Evolutionary conservation across 257 asterid species (phyloP).

Genomic region (Capsicum rhomboideum): DNA sequence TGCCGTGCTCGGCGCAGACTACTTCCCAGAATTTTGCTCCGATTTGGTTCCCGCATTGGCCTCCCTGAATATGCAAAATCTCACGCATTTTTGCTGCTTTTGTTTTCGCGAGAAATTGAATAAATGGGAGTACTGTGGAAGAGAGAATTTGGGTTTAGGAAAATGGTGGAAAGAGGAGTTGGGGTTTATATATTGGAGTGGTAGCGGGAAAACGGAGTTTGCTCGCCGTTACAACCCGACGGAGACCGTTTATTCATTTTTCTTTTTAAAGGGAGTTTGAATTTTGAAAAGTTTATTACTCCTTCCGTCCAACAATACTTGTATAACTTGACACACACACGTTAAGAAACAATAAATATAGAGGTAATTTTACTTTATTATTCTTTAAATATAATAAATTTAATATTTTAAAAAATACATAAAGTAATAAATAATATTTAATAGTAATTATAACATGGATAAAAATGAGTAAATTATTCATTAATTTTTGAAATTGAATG

Average conservation of each 20-base stretch:
- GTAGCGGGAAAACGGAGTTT: not conserved
- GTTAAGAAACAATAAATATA: no score
- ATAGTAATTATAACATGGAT: no score
- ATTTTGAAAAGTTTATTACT: not conserved
- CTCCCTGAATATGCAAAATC: conserved; percentile 77
- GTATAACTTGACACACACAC: no score
- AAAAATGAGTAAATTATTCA: no score
- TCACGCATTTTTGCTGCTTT: conserved; percentile 47
- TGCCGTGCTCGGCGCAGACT: conserved; percentile 64
- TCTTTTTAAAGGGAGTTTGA: not conserved
- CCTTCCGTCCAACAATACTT: no score
- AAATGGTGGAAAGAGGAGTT: not conserved
- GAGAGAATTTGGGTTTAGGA: not conserved
- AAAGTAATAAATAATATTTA: no score
- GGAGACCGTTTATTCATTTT: not conserved
- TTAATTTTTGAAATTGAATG: no score
- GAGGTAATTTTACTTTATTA: no score
- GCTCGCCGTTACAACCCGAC: not conserved
- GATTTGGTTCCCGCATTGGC: conserved; percentile 84
- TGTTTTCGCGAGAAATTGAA: not conserved
- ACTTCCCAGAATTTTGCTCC: conserved; percentile 77
- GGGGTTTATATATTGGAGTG: not conserved
- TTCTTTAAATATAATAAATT: no score
- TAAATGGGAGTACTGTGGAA: not conserved
- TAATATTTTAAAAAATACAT: no score